Conservation (phyloP, 805 yeast genomes). For the Candida glaebosa region DNA sequence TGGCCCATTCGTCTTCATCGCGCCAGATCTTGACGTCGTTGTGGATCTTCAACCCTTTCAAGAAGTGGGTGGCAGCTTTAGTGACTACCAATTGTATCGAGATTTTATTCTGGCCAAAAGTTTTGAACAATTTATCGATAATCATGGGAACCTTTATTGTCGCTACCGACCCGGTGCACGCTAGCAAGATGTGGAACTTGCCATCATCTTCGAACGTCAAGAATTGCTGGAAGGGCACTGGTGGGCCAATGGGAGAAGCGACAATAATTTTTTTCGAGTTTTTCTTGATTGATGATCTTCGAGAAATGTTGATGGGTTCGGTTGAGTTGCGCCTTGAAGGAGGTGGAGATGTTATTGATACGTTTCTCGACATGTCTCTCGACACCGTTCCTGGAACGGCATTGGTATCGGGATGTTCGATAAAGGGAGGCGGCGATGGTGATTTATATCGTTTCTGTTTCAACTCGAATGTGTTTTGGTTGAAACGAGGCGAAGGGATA, state of each 20-base stretch:
- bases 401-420: conserved; percentile 2
- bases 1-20: conserved; percentile 89
- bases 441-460: conserved; percentile 3
- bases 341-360: not conserved
- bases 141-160: conserved; percentile 90
- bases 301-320: conserved; percentile 20
- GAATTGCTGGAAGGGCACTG: conserved; percentile 72
- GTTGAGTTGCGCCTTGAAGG: conserved; percentile 8
- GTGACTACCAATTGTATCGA: conserved; percentile 86
- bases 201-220: conserved; percentile 73
- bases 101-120: conserved; percentile 65
- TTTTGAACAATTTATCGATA: conserved; percentile 78
- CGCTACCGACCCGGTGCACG: conserved; percentile 96
- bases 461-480: not conserved
- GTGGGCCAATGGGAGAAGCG: conserved; percentile 56
- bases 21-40: conserved; percentile 84
- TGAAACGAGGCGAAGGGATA: not conserved
- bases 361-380: conserved; percentile 6
- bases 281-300: conserved; percentile 27
- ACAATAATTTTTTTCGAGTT: conserved; percentile 49
- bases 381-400: conserved; percentile 3
- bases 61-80: conserved; percentile 70
- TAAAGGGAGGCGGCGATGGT: conserved; percentile 11
- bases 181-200: conserved; percentile 82
- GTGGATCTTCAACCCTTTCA: conserved; percentile 56